Percentiles rank a stretch among this genome's conserved stretches.
phyloP scores from a whole-genome alignment of 371 early-diverging fungal genomes.

The Saksenaea vasiformis region DNA sequence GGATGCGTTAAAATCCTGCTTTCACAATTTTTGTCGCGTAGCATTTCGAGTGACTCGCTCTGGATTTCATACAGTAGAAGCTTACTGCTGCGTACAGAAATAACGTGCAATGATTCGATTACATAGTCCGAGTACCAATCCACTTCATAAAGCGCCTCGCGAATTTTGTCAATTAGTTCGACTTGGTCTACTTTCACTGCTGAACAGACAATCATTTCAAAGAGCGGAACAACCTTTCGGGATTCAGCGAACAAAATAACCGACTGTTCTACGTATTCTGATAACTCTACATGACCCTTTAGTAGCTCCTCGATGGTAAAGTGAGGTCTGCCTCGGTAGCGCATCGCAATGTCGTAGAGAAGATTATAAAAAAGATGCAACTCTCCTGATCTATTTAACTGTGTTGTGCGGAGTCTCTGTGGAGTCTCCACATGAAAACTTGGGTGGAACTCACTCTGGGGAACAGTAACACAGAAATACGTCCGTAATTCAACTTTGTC shows the following conservation, averaged over 20 bases:
- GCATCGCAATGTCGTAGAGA: too few relatives aligned
- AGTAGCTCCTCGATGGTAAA: not conserved
- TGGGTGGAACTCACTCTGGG: too few relatives aligned
- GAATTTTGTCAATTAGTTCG: not conserved
- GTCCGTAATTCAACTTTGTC: too few relatives aligned
- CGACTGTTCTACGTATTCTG: not conserved
- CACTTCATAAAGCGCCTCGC: not conserved
- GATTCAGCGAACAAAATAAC: not conserved
- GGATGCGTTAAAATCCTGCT: not conserved
- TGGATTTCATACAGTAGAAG: not conserved
- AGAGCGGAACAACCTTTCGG: not conserved
- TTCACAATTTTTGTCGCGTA: not conserved
- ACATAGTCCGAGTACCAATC: not conserved
- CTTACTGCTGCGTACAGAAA: not conserved
- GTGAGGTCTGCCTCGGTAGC: not conserved
- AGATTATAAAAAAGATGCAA: too few relatives aligned
- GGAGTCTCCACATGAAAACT: too few relatives aligned
- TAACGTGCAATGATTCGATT: not conserved
- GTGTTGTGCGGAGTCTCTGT: too few relatives aligned
- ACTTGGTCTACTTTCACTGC: not conserved
- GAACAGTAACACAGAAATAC: too few relatives aligned
- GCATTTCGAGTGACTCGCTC: not conserved
- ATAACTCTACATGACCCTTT: not conserved
- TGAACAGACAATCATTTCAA: not conserved
- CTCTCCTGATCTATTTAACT: too few relatives aligned